Base-by-base conservation (phyloP, 108 stramenopile genomes). In the Nitzschia sp. region DNA sequence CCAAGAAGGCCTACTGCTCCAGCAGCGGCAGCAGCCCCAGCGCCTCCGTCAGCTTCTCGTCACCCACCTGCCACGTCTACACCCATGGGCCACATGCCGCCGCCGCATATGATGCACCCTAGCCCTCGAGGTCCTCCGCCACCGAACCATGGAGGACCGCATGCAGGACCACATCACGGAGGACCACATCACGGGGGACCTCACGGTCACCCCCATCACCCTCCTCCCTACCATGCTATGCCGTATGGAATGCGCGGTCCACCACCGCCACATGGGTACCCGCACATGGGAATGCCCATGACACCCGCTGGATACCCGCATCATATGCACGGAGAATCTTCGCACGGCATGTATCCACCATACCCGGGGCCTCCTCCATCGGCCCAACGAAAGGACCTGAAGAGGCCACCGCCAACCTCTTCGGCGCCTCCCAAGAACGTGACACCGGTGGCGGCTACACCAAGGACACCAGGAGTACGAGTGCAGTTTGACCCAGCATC, bases 201-300 rank as follows among this genome's bases (percentile, higher is more conserved):
- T 0, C 64, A 21, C n/a, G 41, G 62, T 15, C 58, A 70, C 58
- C 48, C 58, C 48, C 33, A 52, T 25, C 68, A 58, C 29, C 56
- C 36, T 2, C 68, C 23, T 44, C 41, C 47, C 6, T 53, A 72
- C 30, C 58, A 41, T 38, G 45, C 29, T 19, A 67, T 62, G 66
- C 68, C 66, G 27, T 71, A 69, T 28, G 53, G 55, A 36, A 48
- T 47, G 50, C 53, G 59, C 3, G 53, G 53, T 34, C 73, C 67
- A 0, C 35, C 53, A 45, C 63, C 57, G 9, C 73, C 74, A 27
- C 58, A 71, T 50, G 71, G 72, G 1, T 80, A 80, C 36, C 57
- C 80, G 45, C 72, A 79, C 17, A 82, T 79, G 84, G 68, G 73
- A 53, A 72, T 73, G 60, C 48, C 48, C 8, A 47, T 73, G 33